Base-by-base conservation (phyloP, 192 early-diverging fungal species). In the Phlyctochytrium arcticum region DNA sequence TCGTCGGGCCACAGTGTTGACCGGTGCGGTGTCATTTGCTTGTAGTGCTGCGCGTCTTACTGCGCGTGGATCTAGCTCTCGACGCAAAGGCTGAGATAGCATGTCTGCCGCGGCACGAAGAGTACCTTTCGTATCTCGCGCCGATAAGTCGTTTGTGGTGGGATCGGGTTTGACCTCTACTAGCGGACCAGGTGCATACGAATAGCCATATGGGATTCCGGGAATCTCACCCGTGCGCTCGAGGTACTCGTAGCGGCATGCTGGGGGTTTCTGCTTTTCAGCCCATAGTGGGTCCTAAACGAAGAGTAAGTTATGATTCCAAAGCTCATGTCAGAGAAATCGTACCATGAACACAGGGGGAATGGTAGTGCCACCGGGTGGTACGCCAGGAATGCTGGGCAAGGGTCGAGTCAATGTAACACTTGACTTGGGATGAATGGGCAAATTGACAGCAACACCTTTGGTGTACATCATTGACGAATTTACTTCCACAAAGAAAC, bases 291-390 rank as follows among this genome's bases (percentile, higher is more conserved):
- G 57, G 55, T 62, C 68, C 37, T 46, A 35, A 35, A 57, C 15
- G 55, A 15, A 27, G 3, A 17, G 17, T 53, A 53, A 24, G 55
- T 51, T 34, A 34, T 29, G 34, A 15, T 34, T 32, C 12, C 12
- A 57, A 23, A 57, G 55, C 33, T 33, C 55, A 26, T 17, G 26
- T 23, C 29, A 1, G 32, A 36, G 35, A 4, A 65, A 62, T 6
- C 44, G 15, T 57, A 77, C 77, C 77, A 85, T 78, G 60, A 81
- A 85, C 0, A 84, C 67, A 2, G 81, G 81, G 6, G 84, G 81
- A 33, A 78, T 75, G 0, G 84, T 80, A 4, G 84, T 85, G 4
- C 71, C 75, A 9, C 51, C 75, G 4, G 32, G 46, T 1, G 84
- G 84, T 0, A 85, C 81, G 19, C 84, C 84, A 1, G 81, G 84